Evolutionary conservation across 139 green algal genomes (phyloP), one percentile per base, ranked within the genome.

Genomic region (Picochlorum sp.): DNA sequence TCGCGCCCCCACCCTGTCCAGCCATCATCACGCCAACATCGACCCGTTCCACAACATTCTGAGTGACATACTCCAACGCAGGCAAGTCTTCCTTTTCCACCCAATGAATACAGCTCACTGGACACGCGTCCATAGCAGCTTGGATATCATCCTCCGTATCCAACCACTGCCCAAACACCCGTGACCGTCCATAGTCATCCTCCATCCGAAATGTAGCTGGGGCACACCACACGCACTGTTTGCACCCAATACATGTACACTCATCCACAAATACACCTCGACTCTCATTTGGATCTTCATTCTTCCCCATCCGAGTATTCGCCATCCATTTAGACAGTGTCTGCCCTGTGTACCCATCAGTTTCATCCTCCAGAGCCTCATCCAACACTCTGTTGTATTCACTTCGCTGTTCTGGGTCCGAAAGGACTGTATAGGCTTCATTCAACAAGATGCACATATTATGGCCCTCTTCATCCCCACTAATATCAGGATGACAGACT

Each of bases 81-180:
- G 87, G 69, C 63, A 95, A 72, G 26, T 95, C 64, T 13, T 79
- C 67, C 50, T 77, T 80, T 14, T 87, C 44, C 28, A 95, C 88
- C 87, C 85, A 92, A 75, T 92, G 85, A 57, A 95, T 95, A 81
- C 87, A 95, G 66, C 71, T 78, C 2, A 95, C 88, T 3, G 88
- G 88, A 76, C 88, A 95, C 2, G 79, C 81, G 28, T 89, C 82
- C 30, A 84, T 82, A 4, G 76, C 57, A 6, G 65, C 69, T 67
- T 80, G 74, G 7, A 92, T 75, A 37, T 90, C 63, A 2, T 91
- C 82, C 64, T 95, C 88, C 6, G 54, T 74, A 61, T 92, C 77
- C 3, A 90, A 62, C 88, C 88, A 95, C 31, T 79, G 73, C 14
- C 23, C 60, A 77, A 78, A 95, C 7, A 89, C 88, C 6, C 88